A percentile compares a stretch with the other conserved stretches of the same genome.
These are phyloP conservation scores for Populus ilicifolia DNA, from an alignment of 345 rosid genomes.

Conservation along the genomic window DNA sequence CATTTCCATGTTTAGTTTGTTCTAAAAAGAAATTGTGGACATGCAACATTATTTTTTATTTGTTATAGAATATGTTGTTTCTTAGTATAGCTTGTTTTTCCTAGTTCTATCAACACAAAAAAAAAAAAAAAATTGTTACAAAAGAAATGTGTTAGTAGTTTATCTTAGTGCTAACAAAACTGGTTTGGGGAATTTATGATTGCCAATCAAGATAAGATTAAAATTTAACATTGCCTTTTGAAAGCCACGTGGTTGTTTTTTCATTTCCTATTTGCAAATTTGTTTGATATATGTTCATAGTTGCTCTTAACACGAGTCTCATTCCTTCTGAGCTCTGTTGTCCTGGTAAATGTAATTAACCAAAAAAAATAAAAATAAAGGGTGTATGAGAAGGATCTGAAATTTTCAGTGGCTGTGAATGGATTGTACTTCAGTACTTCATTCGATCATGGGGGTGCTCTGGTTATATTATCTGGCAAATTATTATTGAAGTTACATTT, in stretches of 20 bases:
- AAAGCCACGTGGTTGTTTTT: neutral
- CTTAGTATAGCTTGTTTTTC: no score
- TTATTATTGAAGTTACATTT: neutral
- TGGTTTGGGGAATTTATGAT: no score
- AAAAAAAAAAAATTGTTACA: no score
- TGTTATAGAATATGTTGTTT: no score
- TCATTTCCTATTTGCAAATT: neutral
- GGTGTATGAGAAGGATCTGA: conserved; percentile 11
- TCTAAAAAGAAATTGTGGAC: no score
- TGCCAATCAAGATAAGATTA: neutral
- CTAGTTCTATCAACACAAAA: no score
- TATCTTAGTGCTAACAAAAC: no score
- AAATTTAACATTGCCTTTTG: neutral
- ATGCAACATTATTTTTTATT: no score
- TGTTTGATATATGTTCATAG: neutral
- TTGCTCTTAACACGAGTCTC: neutral
- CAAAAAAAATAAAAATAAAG: neutral
- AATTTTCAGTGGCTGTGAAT: conserved; percentile 5
- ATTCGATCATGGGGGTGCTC: neutral
- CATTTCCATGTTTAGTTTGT: no score
- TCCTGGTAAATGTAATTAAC: neutral
- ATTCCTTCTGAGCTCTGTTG: neutral
- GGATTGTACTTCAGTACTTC: neutral
- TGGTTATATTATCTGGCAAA: neutral
- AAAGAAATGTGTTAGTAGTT: no score